Conservation (phyloP, 805 yeast genomes). For the Lipomyces sp. region DNA sequence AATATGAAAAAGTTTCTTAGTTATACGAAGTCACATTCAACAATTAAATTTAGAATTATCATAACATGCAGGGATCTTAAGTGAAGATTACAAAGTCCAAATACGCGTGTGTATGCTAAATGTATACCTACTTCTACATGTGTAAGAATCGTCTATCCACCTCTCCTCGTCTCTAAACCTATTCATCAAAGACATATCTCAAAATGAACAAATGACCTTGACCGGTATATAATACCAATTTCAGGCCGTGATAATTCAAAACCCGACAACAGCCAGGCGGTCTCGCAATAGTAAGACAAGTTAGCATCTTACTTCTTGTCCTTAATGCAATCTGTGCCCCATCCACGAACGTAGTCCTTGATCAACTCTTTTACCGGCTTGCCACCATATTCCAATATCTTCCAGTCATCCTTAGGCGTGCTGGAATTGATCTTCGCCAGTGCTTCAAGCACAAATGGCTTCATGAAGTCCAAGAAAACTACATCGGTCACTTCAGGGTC, state of each 20-base stretch:
- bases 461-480: slow-evolving; percentile 78
- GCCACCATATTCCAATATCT: slow-evolving; percentile 51
- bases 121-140: not conserved
- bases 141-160: not conserved
- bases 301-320: not conserved
- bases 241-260: no score
- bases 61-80: not conserved
- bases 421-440: slow-evolving; percentile 42
- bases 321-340: slow-evolving; percentile 36
- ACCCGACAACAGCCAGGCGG: not conserved
- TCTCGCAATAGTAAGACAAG: not conserved
- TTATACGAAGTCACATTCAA: not conserved
- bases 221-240: not conserved
- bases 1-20: slow-evolving; percentile 12
- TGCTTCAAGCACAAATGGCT: slow-evolving; percentile 56
- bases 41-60: not conserved
- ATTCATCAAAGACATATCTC: not conserved
- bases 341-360: slow-evolving; percentile 51
- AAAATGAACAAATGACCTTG: not conserved
- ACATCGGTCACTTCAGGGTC: slow-evolving; percentile 47
- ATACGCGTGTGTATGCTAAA: not conserved
- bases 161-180: not conserved
- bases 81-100: not conserved
- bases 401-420: slow-evolving; percentile 24
- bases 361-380: slow-evolving; percentile 78